Evolutionary conservation across 345 rosid species (phyloP).

Genomic region (Eutrema japonicum): DNA sequence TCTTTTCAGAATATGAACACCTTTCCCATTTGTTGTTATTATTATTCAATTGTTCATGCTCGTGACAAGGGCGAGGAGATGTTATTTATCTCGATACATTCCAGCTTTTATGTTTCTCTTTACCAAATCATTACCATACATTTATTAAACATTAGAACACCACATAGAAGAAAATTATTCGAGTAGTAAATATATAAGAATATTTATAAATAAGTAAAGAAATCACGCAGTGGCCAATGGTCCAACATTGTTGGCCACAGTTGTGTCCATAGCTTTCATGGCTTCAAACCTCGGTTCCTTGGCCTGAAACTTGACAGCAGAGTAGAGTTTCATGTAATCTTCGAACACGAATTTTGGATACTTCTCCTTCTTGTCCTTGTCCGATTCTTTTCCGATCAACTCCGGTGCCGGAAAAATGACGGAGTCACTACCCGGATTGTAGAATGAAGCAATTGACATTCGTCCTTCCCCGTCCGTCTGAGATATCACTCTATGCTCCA

Average conservation of each 20-base stretch:
- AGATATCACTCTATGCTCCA: conserved; percentile 81
- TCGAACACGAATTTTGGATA: conserved; percentile 88
- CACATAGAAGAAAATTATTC: not conserved
- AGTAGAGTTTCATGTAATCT: conserved; percentile 88
- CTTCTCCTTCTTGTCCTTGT: conserved; percentile 46
- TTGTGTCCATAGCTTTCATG: conserved; percentile 63
- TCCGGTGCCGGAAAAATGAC: conserved; percentile 79
- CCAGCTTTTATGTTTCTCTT: no score
- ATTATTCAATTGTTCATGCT: not conserved
- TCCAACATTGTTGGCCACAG: conserved; percentile 22
- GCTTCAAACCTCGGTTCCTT: conserved; percentile 97
- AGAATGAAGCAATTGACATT: conserved; percentile 95
- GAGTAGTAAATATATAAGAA: not conserved
- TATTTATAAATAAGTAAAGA: not conserved
- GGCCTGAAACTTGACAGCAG: conserved; percentile 76
- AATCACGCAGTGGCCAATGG: conserved; percentile 33
- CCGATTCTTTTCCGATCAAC: conserved; percentile 57
- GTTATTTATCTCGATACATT: no score
- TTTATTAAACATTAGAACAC: conserved; percentile 15
- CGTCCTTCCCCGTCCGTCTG: conserved; percentile 68
- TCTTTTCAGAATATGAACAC: not conserved
- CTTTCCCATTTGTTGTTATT: not conserved
- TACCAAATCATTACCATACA: not conserved
- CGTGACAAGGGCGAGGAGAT: not conserved
- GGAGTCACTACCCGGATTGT: conserved; percentile 90